phyloP scores from a whole-genome alignment of 164 flowering plant species.

The Magnolia changhungtana region DNA sequence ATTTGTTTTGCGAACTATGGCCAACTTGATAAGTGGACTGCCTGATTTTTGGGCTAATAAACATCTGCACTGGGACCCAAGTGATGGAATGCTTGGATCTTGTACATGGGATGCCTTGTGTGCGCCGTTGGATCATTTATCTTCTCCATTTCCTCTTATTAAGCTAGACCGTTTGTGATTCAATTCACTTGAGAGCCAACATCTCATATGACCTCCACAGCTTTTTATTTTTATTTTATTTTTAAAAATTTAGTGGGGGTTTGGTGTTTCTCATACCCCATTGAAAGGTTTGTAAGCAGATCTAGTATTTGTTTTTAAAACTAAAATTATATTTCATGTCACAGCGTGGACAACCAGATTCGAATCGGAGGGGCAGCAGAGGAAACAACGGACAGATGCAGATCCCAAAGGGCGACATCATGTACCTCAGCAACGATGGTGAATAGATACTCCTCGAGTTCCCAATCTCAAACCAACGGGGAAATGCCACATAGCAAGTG shows the following conservation, averaged over 20 bases:
- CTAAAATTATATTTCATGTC: conserved; percentile 11
- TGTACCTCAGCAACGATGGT: conserved; percentile 29
- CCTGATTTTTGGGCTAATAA: too few species aligned
- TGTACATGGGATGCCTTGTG: too few species aligned
- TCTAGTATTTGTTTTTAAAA: background rate
- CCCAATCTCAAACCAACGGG: background rate
- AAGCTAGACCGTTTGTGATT: background rate
- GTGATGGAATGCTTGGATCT: too few species aligned
- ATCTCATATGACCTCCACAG: background rate
- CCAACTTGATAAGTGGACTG: too few species aligned
- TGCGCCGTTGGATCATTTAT: too few species aligned
- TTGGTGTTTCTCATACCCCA: background rate
- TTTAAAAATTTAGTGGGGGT: background rate
- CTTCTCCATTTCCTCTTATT: too few species aligned
- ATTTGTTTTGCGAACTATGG: background rate
- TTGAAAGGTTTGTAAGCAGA: background rate
- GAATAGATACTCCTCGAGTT: background rate
- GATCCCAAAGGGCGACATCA: conserved; percentile 60
- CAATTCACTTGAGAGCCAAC: background rate
- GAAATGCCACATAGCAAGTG: background rate
- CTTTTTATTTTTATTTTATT: background rate
- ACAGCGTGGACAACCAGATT: conserved; percentile 76
- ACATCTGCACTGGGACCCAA: too few species aligned
- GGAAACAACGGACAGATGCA: conserved; percentile 62
- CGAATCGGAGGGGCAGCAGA: conserved; percentile 27